Evolutionary conservation across 202 grass and related monocot species (phyloP).

Genomic region (Setaria italica): DNA sequence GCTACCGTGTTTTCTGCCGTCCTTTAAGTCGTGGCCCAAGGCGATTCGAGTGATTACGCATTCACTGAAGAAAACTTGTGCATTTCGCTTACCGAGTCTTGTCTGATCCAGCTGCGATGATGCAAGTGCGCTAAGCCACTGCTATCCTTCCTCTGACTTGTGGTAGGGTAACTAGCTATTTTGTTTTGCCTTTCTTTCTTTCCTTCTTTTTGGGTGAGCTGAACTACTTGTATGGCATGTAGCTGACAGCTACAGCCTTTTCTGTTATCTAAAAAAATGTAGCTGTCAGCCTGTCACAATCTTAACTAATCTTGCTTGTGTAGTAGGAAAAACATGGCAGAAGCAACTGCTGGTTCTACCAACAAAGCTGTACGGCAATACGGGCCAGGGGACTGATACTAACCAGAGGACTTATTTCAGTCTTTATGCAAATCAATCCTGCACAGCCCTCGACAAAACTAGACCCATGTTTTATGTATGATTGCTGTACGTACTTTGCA

Average conservation of each 20-base stretch:
- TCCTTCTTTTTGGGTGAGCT: not conserved
- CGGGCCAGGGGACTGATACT: not conserved
- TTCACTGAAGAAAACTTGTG: not conserved
- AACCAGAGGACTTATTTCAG: no score
- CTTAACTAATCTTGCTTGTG: constrained; percentile 23
- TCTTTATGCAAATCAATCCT: no score
- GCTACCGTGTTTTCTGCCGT: not conserved
- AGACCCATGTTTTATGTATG: constrained; percentile 1
- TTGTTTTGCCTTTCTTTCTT: not conserved
- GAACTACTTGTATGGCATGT: not conserved
- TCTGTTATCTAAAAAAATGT: not conserved
- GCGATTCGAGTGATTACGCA: not conserved
- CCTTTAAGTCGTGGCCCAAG: not conserved
- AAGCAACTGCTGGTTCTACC: not conserved
- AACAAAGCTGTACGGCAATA: not conserved
- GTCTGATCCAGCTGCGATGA: constrained; percentile 14
- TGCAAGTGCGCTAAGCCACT: not conserved
- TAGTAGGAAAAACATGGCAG: not conserved
- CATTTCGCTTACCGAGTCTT: not conserved
- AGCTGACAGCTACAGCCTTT: constrained; percentile 5
- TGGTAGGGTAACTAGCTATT: not conserved
- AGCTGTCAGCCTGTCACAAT: not conserved
- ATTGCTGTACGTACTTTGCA: not conserved
- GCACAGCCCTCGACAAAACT: not conserved
- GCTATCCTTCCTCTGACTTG: not conserved